Evolutionary conservation across 1,284 basidiomycete genomes (phyloP).

Genomic region (Moesziomyces globuligerus): DNA sequence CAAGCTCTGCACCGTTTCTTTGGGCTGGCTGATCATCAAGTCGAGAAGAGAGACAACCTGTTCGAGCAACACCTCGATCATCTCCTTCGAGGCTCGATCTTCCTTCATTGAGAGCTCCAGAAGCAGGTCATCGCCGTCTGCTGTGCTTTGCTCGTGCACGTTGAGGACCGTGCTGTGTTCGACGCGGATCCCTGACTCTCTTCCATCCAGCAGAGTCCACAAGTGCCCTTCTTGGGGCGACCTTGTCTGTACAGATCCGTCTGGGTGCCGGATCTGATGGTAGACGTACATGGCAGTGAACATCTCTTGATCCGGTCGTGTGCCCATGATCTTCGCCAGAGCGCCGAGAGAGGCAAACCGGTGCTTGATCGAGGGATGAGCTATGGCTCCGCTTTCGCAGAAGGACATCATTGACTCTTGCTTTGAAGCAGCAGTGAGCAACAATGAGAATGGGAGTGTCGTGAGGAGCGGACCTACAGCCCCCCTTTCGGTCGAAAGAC

Average conservation of each 20-base stretch:
- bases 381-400: background rate
- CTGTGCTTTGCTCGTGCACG: slow-evolving; percentile 5
- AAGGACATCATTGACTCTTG: background rate
- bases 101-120: slow-evolving; percentile 22
- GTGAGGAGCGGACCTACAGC: slow-evolving; percentile 20
- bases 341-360: slow-evolving; percentile 2
- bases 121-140: background rate
- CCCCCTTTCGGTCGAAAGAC: slow-evolving; percentile 8
- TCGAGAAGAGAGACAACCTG: slow-evolving; percentile 8
- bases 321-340: slow-evolving; percentile 5
- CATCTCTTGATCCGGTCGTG: slow-evolving; percentile 7
- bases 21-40: background rate
- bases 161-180: slow-evolving; percentile 19
- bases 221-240: background rate
- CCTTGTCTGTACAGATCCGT: background rate
- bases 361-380: slow-evolving; percentile 5
- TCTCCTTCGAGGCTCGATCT: slow-evolving; percentile 5
- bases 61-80: slow-evolving; percentile 8
- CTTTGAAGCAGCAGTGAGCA: background rate
- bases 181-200: slow-evolving; percentile 8
- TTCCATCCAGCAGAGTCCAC: background rate
- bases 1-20: background rate
- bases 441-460: slow-evolving; percentile 15
- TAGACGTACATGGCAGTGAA: slow-evolving; percentile 22
- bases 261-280: slow-evolving; percentile 1